These are phyloP conservation scores for Mycosphaerella arachidis DNA, from an alignment of 2,329 filamentous ascomycete genomes.

Conservation along the genomic window DNA sequence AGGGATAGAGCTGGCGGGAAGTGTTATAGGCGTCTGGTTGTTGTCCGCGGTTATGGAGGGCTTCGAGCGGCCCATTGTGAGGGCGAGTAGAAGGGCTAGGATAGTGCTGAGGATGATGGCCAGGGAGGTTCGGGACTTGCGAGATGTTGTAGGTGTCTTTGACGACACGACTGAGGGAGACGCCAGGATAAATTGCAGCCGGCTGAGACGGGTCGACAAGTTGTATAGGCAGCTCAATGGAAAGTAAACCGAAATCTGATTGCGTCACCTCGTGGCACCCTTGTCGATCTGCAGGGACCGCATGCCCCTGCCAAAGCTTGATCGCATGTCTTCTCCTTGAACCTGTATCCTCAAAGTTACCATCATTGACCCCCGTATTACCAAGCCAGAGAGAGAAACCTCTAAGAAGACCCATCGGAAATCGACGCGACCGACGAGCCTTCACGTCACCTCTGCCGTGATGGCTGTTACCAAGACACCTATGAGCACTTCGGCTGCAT, in stretches of 20 bases:
- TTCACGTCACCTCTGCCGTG: no score
- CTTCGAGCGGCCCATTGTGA: neutral
- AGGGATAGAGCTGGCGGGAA: constrained; percentile 33
- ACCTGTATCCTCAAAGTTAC: neutral
- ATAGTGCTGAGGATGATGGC: neutral
- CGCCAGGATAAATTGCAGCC: neutral
- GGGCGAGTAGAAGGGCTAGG: neutral
- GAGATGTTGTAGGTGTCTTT: neutral
- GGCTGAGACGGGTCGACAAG: neutral
- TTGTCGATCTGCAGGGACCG: neutral
- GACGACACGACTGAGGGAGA: neutral
- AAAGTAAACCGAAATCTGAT: neutral
- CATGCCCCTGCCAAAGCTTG: neutral
- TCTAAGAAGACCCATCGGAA: no score
- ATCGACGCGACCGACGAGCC: no score
- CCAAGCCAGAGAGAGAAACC: no score
- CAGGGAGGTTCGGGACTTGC: neutral
- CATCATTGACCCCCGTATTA: no score
- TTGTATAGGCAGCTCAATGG: no score
- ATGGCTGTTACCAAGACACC: no score
- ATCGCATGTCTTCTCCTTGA: neutral
- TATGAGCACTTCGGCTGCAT: no score
- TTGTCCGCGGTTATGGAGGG: constrained; percentile 8
- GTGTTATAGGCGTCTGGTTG: constrained; percentile 33
- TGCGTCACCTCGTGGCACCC: neutral